Evolutionary conservation across 495 filamentous ascomycete species (phyloP), one percentile per base, ranked within the genome.

Genomic region (Halenospora varia): DNA sequence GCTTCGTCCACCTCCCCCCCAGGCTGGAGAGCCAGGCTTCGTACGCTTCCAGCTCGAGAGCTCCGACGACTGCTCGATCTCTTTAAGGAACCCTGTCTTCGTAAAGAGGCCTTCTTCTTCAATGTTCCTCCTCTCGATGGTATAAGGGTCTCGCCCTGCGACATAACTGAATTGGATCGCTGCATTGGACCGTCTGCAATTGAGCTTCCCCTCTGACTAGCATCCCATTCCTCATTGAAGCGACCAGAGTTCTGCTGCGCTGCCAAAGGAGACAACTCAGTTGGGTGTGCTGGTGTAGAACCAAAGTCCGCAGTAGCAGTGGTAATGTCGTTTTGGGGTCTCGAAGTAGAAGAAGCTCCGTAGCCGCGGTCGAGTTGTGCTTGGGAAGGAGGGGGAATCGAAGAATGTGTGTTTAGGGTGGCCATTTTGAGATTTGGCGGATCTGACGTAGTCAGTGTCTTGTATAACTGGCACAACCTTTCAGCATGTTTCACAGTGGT

Each of bases 51-150:
- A 10, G 92, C 88, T 57, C 83, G 85, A 72, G 86, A 82, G 62
- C 82, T 88, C 39, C 87, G 73, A 22, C 85, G 82, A 68, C 91
- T 96, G 40, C 85, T 81, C 67, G 84, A 90, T 56, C 92, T 84
- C 68, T 87, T 89, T 68, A 96, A 67, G 62, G 90, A 95, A 6
- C 75, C 81, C 51, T 77, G 84, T 60, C 86, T 81, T 49, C 84
- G 84, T 40, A 97, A 61, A 8, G 91, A 95, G 3, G 75, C 76
- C 72, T 88, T 90, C 79, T 97, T 97, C 71, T 88, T 90, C 60
- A 97, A 73, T 1, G 92, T 96, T 46, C 87, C 85, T 45, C 85
- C 80, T 47, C 91, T 77, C 44, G 89, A 86, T 15, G 89, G 78
- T 75, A 73, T 77, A 50, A 77, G 62, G 47, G 78, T 77, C 24